Evolutionary conservation across 163 green algal species (phyloP).

Genomic region (Scenedesmus sp.): DNA sequence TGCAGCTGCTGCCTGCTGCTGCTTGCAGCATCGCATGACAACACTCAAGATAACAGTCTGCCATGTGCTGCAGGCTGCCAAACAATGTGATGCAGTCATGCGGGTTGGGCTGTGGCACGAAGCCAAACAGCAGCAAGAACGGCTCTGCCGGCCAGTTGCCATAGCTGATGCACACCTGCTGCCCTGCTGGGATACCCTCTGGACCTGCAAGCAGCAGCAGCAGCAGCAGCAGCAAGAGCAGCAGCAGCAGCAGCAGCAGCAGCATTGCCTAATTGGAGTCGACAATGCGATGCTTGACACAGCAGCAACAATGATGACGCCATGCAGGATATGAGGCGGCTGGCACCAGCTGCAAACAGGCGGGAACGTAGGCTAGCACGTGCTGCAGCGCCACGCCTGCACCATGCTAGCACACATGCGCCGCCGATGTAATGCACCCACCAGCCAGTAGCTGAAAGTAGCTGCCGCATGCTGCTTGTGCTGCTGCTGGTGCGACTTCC

Average conservation of each 20-base stretch:
- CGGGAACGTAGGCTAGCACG: background rate
- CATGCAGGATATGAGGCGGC: background rate
- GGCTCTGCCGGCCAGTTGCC: constrained; percentile 79
- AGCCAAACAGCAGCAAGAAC: constrained; percentile 85
- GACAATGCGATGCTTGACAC: too few relatives aligned
- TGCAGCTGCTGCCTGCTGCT: background rate
- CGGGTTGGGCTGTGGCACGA: constrained; percentile 60
- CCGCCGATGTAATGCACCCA: background rate
- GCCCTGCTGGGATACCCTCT: constrained; percentile 53
- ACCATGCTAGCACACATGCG: background rate
- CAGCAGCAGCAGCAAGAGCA: constrained; percentile 33
- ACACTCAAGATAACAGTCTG: constrained; percentile 21
- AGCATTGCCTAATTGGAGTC: too few relatives aligned
- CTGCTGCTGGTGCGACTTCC: constrained; percentile 66
- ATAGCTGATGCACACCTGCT: constrained; percentile 85
- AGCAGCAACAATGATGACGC: background rate
- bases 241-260: background rate
- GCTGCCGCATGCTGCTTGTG: constrained; percentile 38
- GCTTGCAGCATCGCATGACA: background rate
- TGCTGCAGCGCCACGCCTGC: background rate
- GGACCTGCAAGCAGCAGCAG: constrained; percentile 4
- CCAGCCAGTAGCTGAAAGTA: constrained; percentile 73
- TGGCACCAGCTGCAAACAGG: background rate
- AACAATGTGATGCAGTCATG: constrained; percentile 37
- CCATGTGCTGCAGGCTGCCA: constrained; percentile 20